Percentiles rank a stretch among this genome's conserved stretches.
Evolutionary conservation across 192 early-diverging fungal species (phyloP).

Genomic region (Mortierella hygrophila): DNA sequence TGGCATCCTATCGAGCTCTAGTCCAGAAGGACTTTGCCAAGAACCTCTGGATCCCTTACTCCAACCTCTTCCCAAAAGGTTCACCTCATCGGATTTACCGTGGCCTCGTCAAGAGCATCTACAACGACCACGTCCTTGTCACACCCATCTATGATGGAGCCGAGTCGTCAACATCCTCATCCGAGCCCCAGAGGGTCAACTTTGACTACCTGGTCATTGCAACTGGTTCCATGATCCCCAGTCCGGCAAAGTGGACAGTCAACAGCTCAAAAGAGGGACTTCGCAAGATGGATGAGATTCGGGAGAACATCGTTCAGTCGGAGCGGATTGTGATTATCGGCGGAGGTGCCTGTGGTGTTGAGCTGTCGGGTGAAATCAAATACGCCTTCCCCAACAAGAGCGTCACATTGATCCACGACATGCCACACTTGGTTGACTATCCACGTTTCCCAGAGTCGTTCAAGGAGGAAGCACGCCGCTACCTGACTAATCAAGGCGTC

Average conservation of each 20-base stretch:
- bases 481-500: constrained; percentile 62
- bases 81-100: constrained; percentile 27
- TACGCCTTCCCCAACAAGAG: constrained; percentile 67
- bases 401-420: constrained; percentile 75
- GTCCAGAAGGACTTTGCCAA: constrained; percentile 63
- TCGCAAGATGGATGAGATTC: constrained; percentile 49
- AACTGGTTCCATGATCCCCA: constrained; percentile 63
- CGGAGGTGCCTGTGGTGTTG: constrained; percentile 83
- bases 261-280: constrained; percentile 58
- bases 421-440: constrained; percentile 62
- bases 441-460: constrained; percentile 63
- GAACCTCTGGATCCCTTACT: constrained; percentile 62
- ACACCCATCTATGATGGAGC: neutral
- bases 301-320: constrained; percentile 64
- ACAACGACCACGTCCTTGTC: constrained; percentile 31
- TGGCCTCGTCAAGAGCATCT: constrained; percentile 19
- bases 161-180: neutral
- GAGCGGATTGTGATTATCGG: constrained; percentile 77
- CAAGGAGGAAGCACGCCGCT: constrained; percentile 69
- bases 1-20: constrained; percentile 63
- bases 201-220: constrained; percentile 68
- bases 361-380: constrained; percentile 81
- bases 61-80: constrained; percentile 54
- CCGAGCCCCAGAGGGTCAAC: constrained; percentile 7
- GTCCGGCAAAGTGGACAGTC: constrained; percentile 59